Evolutionary conservation across 2,329 filamentous ascomycete genomes (phyloP).

Genomic region (Chrysoporthe puriensis): DNA sequence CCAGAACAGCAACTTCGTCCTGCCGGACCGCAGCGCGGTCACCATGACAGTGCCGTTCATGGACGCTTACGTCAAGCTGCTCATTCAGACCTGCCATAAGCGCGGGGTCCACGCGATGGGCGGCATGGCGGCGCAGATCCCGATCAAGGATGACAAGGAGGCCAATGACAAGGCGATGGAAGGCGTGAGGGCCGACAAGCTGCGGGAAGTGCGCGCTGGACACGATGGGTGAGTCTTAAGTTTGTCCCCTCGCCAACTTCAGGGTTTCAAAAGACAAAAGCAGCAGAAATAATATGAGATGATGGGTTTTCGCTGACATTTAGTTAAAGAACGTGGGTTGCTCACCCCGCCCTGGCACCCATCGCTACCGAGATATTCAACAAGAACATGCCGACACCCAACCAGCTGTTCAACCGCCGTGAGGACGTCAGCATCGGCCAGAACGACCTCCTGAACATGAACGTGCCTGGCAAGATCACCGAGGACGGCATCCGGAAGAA

Average conservation of each 20-base stretch:
- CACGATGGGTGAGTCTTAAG: constrained; percentile 70
- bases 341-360: constrained; percentile 85
- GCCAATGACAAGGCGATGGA: constrained; percentile 97
- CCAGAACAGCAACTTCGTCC: constrained; percentile 87
- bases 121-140: constrained; percentile 98
- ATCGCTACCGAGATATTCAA: constrained; percentile 96
- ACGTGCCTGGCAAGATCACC: constrained; percentile 88
- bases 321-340: constrained; percentile 76
- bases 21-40: constrained; percentile 86
- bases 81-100: constrained; percentile 97
- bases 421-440: constrained; percentile 86
- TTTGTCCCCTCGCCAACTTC: background rate
- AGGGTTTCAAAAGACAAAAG: background rate
- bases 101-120: constrained; percentile 98
- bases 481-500: constrained; percentile 97
- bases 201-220: constrained; percentile 91
- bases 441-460: constrained; percentile 97
- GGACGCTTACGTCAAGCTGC: constrained; percentile 91
- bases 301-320: background rate
- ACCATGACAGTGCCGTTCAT: constrained; percentile 99
- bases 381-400: constrained; percentile 97
- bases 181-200: constrained; percentile 89
- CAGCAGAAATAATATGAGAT: background rate
- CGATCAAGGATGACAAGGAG: constrained; percentile 90
- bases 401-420: constrained; percentile 89